These are phyloP conservation scores for Chlorella sp. DNA, from an alignment of 139 green algal genomes.

Conservation along the genomic window DNA sequence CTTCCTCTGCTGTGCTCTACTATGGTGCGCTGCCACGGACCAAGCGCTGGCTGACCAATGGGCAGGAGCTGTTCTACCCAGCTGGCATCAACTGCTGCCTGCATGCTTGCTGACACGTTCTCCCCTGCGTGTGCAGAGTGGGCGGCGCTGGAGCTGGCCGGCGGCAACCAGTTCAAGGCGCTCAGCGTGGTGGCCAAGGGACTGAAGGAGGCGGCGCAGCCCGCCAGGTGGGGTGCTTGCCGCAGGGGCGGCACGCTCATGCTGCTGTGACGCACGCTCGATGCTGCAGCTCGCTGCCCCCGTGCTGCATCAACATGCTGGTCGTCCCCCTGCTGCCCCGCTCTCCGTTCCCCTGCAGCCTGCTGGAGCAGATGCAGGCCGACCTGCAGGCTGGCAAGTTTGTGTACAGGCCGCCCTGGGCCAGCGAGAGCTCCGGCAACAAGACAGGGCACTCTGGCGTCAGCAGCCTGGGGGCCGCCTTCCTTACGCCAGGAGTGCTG, in stretches of 20 bases:
- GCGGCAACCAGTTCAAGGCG: constrained; percentile 69
- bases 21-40: not conserved
- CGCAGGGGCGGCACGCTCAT: no score
- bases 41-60: no score
- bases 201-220: constrained; percentile 61
- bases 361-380: constrained; percentile 54
- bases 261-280: no score
- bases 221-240: constrained; percentile 24
- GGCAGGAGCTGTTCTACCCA: no score
- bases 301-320: no score
- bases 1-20: constrained; percentile 68
- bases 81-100: no score
- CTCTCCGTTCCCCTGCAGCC: constrained; percentile 29
- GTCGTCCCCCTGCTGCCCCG: no score
- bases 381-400: constrained; percentile 55
- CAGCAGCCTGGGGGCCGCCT: constrained; percentile 19
- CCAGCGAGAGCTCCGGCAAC: not conserved
- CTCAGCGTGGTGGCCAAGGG: constrained; percentile 71
- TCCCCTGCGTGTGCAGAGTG: constrained; percentile 71
- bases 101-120: no score
- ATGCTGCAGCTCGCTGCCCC: no score
- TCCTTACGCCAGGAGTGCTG: constrained; percentile 23
- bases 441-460: constrained; percentile 7
- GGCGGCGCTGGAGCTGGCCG: constrained; percentile 74
- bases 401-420: constrained; percentile 33